A percentile compares a stretch with the other conserved stretches of the same genome.
Evolutionary conservation across 2,329 filamentous ascomycete species (phyloP).

Genomic region (Mycocentrospora acerina): DNA sequence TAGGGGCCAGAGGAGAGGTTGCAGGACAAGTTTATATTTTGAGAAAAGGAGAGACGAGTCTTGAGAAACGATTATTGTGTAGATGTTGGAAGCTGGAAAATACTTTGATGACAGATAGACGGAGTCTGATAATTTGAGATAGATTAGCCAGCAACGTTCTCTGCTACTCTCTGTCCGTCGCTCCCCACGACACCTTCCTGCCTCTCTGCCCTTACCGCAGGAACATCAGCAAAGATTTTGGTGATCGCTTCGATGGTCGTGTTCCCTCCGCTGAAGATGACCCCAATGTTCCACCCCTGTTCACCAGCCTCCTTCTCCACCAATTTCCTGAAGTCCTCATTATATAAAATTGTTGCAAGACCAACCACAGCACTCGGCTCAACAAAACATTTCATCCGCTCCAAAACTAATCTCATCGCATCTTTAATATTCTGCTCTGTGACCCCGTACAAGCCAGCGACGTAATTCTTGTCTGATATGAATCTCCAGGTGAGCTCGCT

Average conservation of each 20-base stretch:
- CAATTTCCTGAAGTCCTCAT: conserved; percentile 72
- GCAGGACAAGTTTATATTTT: no score
- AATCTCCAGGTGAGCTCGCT: conserved; percentile 75
- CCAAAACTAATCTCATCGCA: conserved; percentile 75
- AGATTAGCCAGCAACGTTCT: conserved; percentile 52
- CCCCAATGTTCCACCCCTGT: conserved; percentile 70
- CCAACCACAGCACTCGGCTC: conserved; percentile 87
- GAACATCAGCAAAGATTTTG: conserved; percentile 51
- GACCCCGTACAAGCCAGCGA: conserved; percentile 71
- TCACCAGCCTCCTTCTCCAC: conserved; percentile 71
- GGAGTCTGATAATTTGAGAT: no score
- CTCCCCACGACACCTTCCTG: conserved; percentile 43
- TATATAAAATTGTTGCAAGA: conserved; percentile 77
- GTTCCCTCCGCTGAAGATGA: conserved; percentile 66
- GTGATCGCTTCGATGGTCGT: conserved; percentile 63
- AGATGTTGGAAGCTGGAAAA: no score
- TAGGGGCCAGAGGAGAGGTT: no score
- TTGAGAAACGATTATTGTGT: no score
- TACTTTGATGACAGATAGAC: no score
- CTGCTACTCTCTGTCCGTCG: conserved; percentile 45
- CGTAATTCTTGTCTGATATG: conserved; percentile 70
- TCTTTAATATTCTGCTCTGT: conserved; percentile 78
- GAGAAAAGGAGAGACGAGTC: no score
- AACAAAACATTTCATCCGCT: conserved; percentile 86
- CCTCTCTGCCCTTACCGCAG: conserved; percentile 38